Conservation (phyloP, 306 rosid genomes). For the Cicer chorassanicum region DNA sequence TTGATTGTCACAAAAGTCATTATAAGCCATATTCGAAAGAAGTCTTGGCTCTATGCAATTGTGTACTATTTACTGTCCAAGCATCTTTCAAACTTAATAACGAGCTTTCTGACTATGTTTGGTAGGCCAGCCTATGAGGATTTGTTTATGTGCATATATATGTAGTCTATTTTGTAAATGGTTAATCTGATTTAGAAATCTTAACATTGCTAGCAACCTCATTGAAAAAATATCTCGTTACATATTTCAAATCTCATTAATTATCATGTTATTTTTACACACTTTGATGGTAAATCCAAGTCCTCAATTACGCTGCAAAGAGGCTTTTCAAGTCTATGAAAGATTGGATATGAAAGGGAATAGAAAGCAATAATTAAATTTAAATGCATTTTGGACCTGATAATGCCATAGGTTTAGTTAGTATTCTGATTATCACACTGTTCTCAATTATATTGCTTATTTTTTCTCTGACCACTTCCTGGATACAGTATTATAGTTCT, state of each 20-base stretch:
- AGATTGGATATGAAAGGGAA: too few species aligned
- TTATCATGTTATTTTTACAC: too few species aligned
- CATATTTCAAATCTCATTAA: slow-evolving; percentile 24
- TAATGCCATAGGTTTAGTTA: not conserved
- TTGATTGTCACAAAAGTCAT: too few species aligned
- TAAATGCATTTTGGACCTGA: slow-evolving; percentile 9
- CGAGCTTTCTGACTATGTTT: too few species aligned
- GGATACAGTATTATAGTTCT: not conserved
- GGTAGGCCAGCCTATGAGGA: not conserved
- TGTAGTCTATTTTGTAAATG: not conserved
- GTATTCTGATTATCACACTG: slow-evolving; percentile 9
- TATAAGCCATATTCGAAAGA: too few species aligned
- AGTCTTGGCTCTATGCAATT: too few species aligned
- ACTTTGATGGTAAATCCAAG: too few species aligned
- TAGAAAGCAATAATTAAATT: not conserved
- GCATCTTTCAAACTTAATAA: too few species aligned
- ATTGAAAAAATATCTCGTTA: slow-evolving; percentile 7
- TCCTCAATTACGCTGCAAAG: too few species aligned
- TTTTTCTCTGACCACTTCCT: slow-evolving; percentile 15
- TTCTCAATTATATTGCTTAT: slow-evolving; percentile 27
- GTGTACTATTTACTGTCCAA: too few species aligned
- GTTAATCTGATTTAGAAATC: slow-evolving; percentile 17
- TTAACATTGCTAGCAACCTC: not conserved
- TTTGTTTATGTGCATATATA: not conserved
- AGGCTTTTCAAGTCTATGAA: too few species aligned